Conservation (phyloP, 805 yeast genomes). For the Myxozyma nipponensis region DNA sequence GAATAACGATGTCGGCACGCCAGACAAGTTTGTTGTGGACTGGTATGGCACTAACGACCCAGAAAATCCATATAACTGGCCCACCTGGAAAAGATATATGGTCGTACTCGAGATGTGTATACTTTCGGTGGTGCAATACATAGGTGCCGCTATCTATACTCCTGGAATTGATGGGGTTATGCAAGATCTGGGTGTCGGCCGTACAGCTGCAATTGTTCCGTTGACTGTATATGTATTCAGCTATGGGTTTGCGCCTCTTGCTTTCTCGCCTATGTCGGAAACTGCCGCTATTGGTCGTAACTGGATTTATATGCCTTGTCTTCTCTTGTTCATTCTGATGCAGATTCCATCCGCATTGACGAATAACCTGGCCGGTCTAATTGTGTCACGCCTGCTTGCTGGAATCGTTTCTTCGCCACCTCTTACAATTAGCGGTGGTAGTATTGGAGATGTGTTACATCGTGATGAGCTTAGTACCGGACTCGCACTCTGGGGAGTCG, state of each 20-base stretch:
- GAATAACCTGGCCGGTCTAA: conserved; percentile 48
- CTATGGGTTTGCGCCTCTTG: conserved; percentile 58
- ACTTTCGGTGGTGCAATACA: conserved; percentile 51
- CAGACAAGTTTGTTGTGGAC: conserved; percentile 5
- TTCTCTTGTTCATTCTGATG: conserved; percentile 46
- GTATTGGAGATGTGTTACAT: conserved; percentile 48
- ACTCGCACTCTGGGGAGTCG: conserved; percentile 51
- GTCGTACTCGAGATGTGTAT: conserved; percentile 43
- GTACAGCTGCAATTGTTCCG: conserved; percentile 48
- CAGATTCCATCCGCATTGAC: conserved; percentile 55
- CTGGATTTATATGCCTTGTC: conserved; percentile 46
- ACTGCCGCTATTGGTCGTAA: conserved; percentile 52
- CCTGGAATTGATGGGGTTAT: conserved; percentile 49
- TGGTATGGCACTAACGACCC: conserved; percentile 30
- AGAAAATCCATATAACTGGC: conserved; percentile 56
- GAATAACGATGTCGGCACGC: neutral
- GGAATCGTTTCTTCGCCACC: conserved; percentile 59
- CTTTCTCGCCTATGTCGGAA: conserved; percentile 58
- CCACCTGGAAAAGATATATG: conserved; percentile 40
- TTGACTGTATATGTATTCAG: conserved; percentile 56
- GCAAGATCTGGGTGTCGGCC: conserved; percentile 45
- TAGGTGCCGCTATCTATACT: conserved; percentile 54
- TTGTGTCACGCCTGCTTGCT: conserved; percentile 49
- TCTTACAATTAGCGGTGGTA: conserved; percentile 57
- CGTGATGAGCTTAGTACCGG: conserved; percentile 46